Percentiles rank a stretch among this genome's conserved stretches.
Evolutionary conservation across 2,329 filamentous ascomycete species (phyloP).

Genomic region (Diaporthe sp.): DNA sequence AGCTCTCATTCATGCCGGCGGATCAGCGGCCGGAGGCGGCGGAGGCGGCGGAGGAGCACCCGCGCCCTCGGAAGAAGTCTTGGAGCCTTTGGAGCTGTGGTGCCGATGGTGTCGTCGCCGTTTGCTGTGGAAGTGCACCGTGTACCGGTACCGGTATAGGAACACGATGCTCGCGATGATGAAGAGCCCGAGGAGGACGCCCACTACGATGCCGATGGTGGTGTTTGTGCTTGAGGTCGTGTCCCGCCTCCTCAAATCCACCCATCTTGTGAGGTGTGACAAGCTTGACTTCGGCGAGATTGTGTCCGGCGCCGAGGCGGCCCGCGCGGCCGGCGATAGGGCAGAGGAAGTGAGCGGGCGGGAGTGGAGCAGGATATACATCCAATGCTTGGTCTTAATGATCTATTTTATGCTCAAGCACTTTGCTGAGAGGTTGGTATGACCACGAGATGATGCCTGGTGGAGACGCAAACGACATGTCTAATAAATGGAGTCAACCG

Average conservation of each 20-base stretch:
- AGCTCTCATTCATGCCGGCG: neutral
- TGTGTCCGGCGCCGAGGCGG: neutral
- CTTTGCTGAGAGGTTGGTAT: neutral
- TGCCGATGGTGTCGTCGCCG: conserved; percentile 7
- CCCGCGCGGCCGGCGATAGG: neutral
- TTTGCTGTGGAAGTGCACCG: conserved; percentile 7
- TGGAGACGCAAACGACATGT: conserved; percentile 6
- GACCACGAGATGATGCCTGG: neutral
- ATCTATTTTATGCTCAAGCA: neutral
- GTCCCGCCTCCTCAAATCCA: neutral
- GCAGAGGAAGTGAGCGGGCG: neutral
- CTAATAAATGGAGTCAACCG: neutral
- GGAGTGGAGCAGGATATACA: conserved; percentile 11
- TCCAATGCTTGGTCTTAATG: neutral
- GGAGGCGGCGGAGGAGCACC: neutral
- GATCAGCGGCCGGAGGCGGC: neutral
- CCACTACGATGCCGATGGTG: conserved; percentile 22
- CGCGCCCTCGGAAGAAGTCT: neutral
- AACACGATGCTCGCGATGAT: conserved; percentile 17
- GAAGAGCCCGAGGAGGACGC: conserved; percentile 9
- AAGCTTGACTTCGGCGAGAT: neutral
- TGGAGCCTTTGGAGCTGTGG: conserved; percentile 12
- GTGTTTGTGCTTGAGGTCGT: conserved; percentile 11
- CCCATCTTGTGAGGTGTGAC: neutral
- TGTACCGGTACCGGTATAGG: conserved; percentile 25